Conservation (phyloP, 331 rosid species). For the Malus hybrid region DNA sequence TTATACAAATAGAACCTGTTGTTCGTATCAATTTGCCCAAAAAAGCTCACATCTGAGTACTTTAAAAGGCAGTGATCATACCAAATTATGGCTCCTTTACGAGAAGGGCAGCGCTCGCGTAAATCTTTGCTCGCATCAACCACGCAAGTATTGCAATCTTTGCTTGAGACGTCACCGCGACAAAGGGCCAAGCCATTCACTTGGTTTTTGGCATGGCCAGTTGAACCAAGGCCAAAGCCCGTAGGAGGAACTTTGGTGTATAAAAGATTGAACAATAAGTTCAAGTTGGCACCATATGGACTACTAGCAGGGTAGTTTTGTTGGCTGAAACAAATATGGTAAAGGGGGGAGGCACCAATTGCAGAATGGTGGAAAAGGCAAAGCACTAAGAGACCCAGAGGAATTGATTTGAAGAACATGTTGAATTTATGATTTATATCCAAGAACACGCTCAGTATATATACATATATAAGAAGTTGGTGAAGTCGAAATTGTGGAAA, state of each 20-base stretch:
- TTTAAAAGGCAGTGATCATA: constrained; percentile 11
- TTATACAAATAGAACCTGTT: constrained; percentile 20
- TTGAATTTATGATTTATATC: neutral
- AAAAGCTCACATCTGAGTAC: constrained; percentile 14
- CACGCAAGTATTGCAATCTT: constrained; percentile 15
- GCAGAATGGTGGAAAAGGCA: neutral
- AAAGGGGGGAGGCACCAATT: neutral
- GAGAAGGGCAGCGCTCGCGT: neutral
- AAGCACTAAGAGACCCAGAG: neutral
- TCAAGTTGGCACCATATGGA: constrained; percentile 9
- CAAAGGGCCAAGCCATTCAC: constrained; percentile 18
- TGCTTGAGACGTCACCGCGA: constrained; percentile 20
- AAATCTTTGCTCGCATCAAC: neutral
- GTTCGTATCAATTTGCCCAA: constrained; percentile 13
- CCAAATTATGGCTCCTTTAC: constrained; percentile 16
- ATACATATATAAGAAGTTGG: neutral
- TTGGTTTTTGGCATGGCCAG: constrained; percentile 6
- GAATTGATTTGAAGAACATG: neutral
- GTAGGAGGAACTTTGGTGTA: constrained; percentile 9
- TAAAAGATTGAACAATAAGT: constrained; percentile 1
- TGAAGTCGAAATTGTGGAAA: neutral
- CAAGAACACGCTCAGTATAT: neutral
- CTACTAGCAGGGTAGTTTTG: constrained; percentile 1
- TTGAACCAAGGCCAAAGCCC: constrained; percentile 7
- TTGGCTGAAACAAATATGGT: neutral